Evolutionary conservation across 306 rosid genomes (phyloP).

Genomic region (Canavalia gladiata): DNA sequence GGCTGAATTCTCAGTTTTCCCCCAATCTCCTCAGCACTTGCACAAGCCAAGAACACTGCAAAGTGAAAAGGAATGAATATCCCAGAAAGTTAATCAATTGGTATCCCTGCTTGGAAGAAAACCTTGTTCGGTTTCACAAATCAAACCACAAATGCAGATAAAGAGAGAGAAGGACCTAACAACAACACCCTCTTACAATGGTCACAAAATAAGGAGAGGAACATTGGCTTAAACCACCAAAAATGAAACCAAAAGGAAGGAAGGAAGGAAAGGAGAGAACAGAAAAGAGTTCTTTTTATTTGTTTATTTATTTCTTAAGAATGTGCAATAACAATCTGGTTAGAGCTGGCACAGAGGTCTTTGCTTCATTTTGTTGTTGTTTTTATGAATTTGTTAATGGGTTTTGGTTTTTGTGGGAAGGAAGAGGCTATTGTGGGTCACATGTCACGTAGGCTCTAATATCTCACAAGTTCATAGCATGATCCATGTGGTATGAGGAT

Average conservation of each 20-base stretch:
- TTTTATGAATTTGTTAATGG: slow-evolving; percentile 4
- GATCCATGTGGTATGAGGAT: slow-evolving; percentile 68
- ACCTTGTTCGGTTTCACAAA: slow-evolving; percentile 53
- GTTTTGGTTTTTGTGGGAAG: not conserved
- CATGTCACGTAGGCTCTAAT: slow-evolving; percentile 45
- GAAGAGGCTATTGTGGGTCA: slow-evolving; percentile 58
- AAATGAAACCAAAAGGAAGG: slow-evolving; percentile 44
- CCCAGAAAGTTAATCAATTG: slow-evolving; percentile 53
- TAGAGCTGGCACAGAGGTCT: slow-evolving; percentile 50
- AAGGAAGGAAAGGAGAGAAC: slow-evolving; percentile 53
- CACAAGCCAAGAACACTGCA: slow-evolving; percentile 40
- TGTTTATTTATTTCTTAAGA: slow-evolving; percentile 32
- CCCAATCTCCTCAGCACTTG: slow-evolving; percentile 45
- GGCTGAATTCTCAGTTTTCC: not conserved
- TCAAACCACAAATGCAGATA: slow-evolving; percentile 54
- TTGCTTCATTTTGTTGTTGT: not conserved
- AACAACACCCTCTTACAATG: slow-evolving; percentile 41
- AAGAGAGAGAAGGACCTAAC: slow-evolving; percentile 43
- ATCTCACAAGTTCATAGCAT: slow-evolving; percentile 50
- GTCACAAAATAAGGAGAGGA: slow-evolving; percentile 22
- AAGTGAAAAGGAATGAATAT: slow-evolving; percentile 14
- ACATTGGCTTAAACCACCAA: slow-evolving; percentile 41
- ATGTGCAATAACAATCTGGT: slow-evolving; percentile 57
- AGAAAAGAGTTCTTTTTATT: slow-evolving; percentile 49
- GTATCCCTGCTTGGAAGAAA: slow-evolving; percentile 41